phyloP scores from a whole-genome alignment of 805 yeast species.

The Barnettozyma sp. region DNA sequence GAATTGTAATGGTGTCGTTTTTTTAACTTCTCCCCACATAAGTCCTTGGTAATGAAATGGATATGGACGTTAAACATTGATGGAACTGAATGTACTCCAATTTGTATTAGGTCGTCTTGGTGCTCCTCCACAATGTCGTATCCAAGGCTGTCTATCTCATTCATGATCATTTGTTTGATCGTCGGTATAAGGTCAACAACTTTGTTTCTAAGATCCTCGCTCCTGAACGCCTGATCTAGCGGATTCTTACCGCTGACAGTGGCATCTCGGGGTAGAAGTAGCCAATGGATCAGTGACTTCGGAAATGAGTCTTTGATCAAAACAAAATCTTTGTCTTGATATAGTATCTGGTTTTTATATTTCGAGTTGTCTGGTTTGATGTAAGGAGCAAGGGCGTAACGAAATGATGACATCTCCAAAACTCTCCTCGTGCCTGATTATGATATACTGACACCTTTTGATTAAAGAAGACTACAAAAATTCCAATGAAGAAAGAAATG shows the following conservation, averaged over 20 bases:
- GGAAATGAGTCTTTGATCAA: slow-evolving; percentile 58
- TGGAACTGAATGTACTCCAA: slow-evolving; percentile 68
- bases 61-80: slow-evolving; percentile 64
- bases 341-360: slow-evolving; percentile 34
- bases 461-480: too few species aligned
- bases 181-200: slow-evolving; percentile 10
- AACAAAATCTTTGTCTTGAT: slow-evolving; percentile 44
- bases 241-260: slow-evolving; percentile 44
- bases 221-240: slow-evolving; percentile 19
- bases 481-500: too few species aligned
- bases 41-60: slow-evolving; percentile 65
- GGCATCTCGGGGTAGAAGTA: slow-evolving; percentile 49
- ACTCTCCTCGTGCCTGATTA: neutral
- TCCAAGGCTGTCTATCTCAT: slow-evolving; percentile 12
- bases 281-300: slow-evolving; percentile 52
- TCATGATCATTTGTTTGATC: slow-evolving; percentile 12
- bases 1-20: slow-evolving; percentile 63
- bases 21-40: slow-evolving; percentile 47
- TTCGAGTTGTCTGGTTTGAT: slow-evolving; percentile 37
- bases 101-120: slow-evolving; percentile 29
- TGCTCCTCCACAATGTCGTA: slow-evolving; percentile 18
- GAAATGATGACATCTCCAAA: slow-evolving; percentile 35
- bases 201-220: slow-evolving; percentile 27
- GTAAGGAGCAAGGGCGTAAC: slow-evolving; percentile 41
- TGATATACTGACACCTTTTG: too few species aligned